Base-by-base conservation (phyloP, 129 eudicot genomes). In the Flaveria brownii region DNA sequence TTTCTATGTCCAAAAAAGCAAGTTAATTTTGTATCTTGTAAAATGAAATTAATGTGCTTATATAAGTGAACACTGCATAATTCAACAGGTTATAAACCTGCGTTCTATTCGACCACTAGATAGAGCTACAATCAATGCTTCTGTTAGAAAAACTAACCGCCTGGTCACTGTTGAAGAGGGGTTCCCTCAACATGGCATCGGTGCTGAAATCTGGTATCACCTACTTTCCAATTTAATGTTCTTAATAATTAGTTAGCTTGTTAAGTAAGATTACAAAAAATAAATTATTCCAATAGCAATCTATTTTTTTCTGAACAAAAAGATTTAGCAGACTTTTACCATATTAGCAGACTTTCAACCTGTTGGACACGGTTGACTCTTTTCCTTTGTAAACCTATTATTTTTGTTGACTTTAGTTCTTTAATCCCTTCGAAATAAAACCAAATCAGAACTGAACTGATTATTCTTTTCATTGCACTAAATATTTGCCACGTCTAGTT, bases 31-130 rank as follows among this genome's bases (percentile, higher is more conserved):
- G 0, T 6, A 5, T 33, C 9, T 63, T 5, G 11, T 0, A 5
- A 61, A 6, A 30, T 11, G 15, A 30, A 30, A 14, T 0, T 30
- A 14, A 5, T 0, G 2, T 63, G 69, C 69, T 14, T 63, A 63
- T 63, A 4, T 30, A 63, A 63, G 22, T 30, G 46, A 6, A 63
- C 30, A 22, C 69, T 30, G 45, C 20, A 12, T 15, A 41, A 56
- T 80, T 42, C 18, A 47, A 28, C 83, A 93, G 98, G 96, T 93
- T 39, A 89, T 94, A 85, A 94, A 94, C 79, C 80, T 94, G 49
- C 89, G 98, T 22, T 91, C 96, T 0, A 87, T 94, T 56, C 91
- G 98, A 28, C 98, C 98, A 26, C 96, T 94, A 77, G 98, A 94
- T 85, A 89, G 96, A 80, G 71, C 87, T 25, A 89, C 98, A 36